Conservation (phyloP, 2,329 filamentous ascomycete genomes). For the Epichloe hybrida region DNA sequence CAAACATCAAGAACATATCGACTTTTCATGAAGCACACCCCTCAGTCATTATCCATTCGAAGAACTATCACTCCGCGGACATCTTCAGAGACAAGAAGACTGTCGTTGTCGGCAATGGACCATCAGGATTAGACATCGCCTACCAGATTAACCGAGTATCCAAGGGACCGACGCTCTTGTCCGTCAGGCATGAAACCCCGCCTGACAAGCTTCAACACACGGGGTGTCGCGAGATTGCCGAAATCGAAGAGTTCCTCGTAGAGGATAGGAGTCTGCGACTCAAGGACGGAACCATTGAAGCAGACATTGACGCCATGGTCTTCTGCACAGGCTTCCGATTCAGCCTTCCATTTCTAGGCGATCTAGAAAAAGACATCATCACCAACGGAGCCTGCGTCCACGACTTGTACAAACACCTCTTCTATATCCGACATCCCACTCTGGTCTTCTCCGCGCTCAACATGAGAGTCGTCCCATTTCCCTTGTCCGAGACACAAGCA, state of each 20-base stretch:
- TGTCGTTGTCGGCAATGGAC: slow-evolving; percentile 70
- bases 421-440: slow-evolving; percentile 63
- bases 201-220: slow-evolving; percentile 30
- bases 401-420: slow-evolving; percentile 66
- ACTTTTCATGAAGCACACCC: slow-evolving; percentile 48
- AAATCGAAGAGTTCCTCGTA: slow-evolving; percentile 44
- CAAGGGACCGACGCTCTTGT: slow-evolving; percentile 48
- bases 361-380: slow-evolving; percentile 38
- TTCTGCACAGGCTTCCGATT: slow-evolving; percentile 90
- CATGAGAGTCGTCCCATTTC: slow-evolving; percentile 80
- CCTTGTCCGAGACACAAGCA: slow-evolving; percentile 64
- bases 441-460: slow-evolving; percentile 64
- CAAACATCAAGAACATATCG: slow-evolving; percentile 44
- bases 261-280: slow-evolving; percentile 50
- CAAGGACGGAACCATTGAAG: slow-evolving; percentile 49
- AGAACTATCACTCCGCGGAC: slow-evolving; percentile 58
- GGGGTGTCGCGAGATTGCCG: slow-evolving; percentile 36
- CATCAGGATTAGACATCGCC: slow-evolving; percentile 74
- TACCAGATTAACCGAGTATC: slow-evolving; percentile 55
- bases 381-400: slow-evolving; percentile 56
- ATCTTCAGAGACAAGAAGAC: slow-evolving; percentile 58
- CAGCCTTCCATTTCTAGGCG: slow-evolving; percentile 57
- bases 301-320: slow-evolving; percentile 59
- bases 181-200: slow-evolving; percentile 38
- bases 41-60: slow-evolving; percentile 56